These are phyloP conservation scores for Kodamaea suecica DNA, from an alignment of 1,139 yeast species.

Conservation along the genomic window DNA sequence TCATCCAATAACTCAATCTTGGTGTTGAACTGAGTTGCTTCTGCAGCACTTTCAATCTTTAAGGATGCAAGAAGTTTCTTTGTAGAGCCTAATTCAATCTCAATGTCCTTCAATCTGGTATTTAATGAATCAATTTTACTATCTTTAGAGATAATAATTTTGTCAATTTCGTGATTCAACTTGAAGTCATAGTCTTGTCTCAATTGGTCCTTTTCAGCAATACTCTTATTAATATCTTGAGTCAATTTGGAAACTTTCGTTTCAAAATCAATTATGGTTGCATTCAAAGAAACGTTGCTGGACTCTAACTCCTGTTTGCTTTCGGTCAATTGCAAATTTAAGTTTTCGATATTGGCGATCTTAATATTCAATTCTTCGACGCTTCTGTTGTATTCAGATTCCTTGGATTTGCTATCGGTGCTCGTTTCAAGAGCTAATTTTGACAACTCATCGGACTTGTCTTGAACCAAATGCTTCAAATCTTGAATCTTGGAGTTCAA, in stretches of 20 bases:
- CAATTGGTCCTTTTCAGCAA: constrained; percentile 15
- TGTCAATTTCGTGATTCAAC: constrained; percentile 31
- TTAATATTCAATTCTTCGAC: constrained; percentile 9
- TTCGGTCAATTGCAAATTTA: constrained; percentile 9
- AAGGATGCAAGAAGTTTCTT: constrained; percentile 4
- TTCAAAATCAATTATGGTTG: constrained; percentile 6
- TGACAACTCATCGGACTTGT: constrained; percentile 13
- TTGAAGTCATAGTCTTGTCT: constrained; percentile 26
- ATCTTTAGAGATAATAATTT: constrained; percentile 27
- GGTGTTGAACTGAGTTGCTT: constrained; percentile 8
- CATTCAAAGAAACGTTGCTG: constrained; percentile 8
- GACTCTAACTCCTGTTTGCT: constrained; percentile 10
- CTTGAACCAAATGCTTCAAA: constrained; percentile 12
- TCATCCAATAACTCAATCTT: constrained; percentile 8
- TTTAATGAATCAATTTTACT: constrained; percentile 17
- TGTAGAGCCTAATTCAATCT: constrained; percentile 7
- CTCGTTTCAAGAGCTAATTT: constrained; percentile 8
- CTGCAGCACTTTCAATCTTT: background rate
- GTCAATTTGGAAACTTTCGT: constrained; percentile 6
- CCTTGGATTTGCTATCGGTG: constrained; percentile 6
- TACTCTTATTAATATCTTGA: constrained; percentile 9
- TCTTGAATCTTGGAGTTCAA: constrained; percentile 15
- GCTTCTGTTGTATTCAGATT: constrained; percentile 8
- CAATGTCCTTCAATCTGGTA: constrained; percentile 4
- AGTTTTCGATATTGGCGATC: constrained; percentile 10